Conservation (phyloP, 1,284 basidiomycete genomes). For the Cutaneotrichosporon dermatis region DNA sequence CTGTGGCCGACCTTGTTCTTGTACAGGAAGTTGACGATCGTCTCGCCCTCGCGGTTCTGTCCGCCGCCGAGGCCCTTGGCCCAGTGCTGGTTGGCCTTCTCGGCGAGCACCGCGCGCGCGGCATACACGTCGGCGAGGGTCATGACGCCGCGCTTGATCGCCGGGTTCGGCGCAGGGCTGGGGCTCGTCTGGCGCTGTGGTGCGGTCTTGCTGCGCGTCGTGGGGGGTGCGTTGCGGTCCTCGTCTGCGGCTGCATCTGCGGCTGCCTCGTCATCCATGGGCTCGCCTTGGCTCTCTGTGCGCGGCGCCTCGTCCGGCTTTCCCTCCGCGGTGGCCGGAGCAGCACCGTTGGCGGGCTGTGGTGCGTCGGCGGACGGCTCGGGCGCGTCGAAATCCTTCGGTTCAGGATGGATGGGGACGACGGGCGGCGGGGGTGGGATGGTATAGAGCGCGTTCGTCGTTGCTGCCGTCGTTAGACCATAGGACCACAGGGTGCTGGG, state of each 20-base stretch:
- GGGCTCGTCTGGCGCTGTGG: conserved; percentile 30
- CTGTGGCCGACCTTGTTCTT: conserved; percentile 48
- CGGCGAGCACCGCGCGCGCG: conserved; percentile 39
- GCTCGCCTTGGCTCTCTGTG: neutral
- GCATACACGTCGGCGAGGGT: conserved; percentile 43
- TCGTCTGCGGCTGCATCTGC: neutral
- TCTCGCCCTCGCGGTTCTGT: conserved; percentile 47
- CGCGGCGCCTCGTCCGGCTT: neutral
- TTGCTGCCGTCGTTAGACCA: conserved; percentile 13
- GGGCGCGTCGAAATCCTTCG: neutral
- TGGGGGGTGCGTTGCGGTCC: conserved; percentile 28
- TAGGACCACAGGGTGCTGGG: neutral
- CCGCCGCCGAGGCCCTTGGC: conserved; percentile 45
- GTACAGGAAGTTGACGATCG: conserved; percentile 48
- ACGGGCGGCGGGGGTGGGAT: conserved; percentile 24
- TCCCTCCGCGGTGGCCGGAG: neutral
- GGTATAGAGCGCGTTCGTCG: conserved; percentile 33
- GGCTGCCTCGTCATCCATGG: neutral
- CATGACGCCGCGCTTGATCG: conserved; percentile 36
- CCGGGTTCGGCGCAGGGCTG: conserved; percentile 10
- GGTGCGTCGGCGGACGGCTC: neutral
- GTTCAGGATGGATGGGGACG: conserved; percentile 16
- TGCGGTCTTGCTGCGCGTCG: conserved; percentile 41
- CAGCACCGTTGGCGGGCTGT: too few relatives aligned
- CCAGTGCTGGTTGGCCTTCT: conserved; percentile 47